Evolutionary conservation across 2,329 filamentous ascomycete species (phyloP), one percentile per base, ranked within the genome.

Genomic region (Zasmidium citrigriseum): DNA sequence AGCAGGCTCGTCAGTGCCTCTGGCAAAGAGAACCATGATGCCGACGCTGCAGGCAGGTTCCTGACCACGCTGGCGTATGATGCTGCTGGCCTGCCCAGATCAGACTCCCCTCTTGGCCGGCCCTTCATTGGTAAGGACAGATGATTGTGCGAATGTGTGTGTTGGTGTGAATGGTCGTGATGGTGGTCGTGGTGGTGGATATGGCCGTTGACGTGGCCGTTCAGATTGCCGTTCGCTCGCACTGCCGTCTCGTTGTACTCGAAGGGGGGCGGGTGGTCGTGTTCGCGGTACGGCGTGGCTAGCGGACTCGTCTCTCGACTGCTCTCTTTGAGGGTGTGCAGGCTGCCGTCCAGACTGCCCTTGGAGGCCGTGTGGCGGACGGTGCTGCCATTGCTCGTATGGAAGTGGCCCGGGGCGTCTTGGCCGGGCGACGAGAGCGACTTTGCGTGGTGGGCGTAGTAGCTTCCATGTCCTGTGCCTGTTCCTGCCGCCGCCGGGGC

Each of bases 1-100:
- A 85, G 71, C 54, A 82, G 64, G 22, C 80, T 81, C 4, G 80
- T 80, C 56, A 83, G 61, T 4, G 78, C 70, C 67, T 84, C 81
- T 23, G 76, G 72, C 16, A 80, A 76, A 12, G 69, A 70, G 59
- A 72, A 70, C 64, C 66, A 71, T 52, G 65, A 64, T 9, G 60
- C 46, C 21, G 56, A 64, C 11, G 63, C 64, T 25, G 65, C 45
- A 11, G 57, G 60, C 46, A 64, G 54, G 21, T 57, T 65, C 14
- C 49, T 52, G 44, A 69, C 44, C 3, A 57, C 54, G 20, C 64
- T 63, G 27, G 59, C 55, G 44, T 67, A 65, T 59, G 60, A 61
- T 11, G 56, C 58, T 55, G 64, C 59, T 20, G 75, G 72, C 53
- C 75, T 71, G 21, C 77, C 76, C 57, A 80, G 67, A 62, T 81